Evolutionary conservation across 176 grass and related monocot species (phyloP).

Genomic region (Leersia perrieri): DNA sequence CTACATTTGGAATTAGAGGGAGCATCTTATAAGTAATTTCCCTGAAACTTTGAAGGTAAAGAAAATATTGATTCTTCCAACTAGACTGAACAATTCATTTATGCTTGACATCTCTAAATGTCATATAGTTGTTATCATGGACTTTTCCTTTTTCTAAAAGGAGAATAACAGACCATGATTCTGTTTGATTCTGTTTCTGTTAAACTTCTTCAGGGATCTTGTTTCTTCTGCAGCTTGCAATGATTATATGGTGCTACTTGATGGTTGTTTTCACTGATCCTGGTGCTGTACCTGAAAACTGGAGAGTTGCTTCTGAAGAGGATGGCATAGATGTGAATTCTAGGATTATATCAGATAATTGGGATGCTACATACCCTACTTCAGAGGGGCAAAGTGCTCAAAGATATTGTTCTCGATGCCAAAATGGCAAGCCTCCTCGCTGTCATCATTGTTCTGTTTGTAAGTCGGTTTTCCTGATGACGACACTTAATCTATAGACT

Average conservation of each 20-base stretch:
- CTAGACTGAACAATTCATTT: constrained; percentile 10
- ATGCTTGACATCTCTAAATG: not conserved
- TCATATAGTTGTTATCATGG: constrained; percentile 20
- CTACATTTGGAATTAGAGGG: too few relatives aligned
- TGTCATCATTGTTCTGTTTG: constrained; percentile 97
- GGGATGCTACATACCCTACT: constrained; percentile 39
- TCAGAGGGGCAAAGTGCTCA: constrained; percentile 41
- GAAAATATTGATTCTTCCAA: not conserved
- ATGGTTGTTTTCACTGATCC: constrained; percentile 81
- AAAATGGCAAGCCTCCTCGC: constrained; percentile 82
- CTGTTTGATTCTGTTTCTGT: constrained; percentile 38
- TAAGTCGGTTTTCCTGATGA: constrained; percentile 47
- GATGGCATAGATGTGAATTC: constrained; percentile 29
- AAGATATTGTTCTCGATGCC: constrained; percentile 69
- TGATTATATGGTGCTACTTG: constrained; percentile 82
- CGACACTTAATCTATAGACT: constrained; percentile 5
- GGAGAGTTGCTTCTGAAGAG: constrained; percentile 62
- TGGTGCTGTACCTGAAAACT: constrained; percentile 77
- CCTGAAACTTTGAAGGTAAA: not conserved
- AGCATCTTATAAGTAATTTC: not conserved
- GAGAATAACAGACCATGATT: constrained; percentile 27
- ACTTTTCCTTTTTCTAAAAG: constrained; percentile 1
- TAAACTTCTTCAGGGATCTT: constrained; percentile 68
- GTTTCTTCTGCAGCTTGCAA: constrained; percentile 84
- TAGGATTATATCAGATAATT: constrained; percentile 6